Evolutionary conservation across 2,329 filamentous ascomycete species (phyloP).

Genomic region (Beauveria pseudobassiana): DNA sequence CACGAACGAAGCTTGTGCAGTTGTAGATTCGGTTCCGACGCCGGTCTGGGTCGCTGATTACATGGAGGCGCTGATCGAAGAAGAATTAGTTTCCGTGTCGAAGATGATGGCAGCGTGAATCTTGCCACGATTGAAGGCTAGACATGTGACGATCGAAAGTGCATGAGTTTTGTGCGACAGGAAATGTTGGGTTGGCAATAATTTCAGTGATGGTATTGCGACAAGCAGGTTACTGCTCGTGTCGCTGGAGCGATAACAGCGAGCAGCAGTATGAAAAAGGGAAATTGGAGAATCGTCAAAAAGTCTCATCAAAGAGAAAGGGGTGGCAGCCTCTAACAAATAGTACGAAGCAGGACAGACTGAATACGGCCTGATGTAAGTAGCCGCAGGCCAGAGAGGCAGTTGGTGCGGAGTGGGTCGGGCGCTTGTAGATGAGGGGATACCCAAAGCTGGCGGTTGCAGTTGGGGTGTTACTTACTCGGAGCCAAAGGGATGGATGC

Average conservation of each 20-base stretch:
- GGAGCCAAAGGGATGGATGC: background rate
- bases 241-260: background rate
- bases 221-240: background rate
- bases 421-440: constrained; percentile 13
- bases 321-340: background rate
- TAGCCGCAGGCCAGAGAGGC: constrained; percentile 4
- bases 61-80: constrained; percentile 7
- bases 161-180: constrained; percentile 1
- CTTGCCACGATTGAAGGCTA: background rate
- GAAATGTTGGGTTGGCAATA: background rate
- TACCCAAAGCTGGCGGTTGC: constrained; percentile 8
- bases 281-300: background rate
- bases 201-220: background rate
- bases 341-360: background rate
- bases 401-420: constrained; percentile 10
- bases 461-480: constrained; percentile 6
- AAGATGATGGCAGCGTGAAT: background rate
- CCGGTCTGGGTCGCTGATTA: constrained; percentile 2
- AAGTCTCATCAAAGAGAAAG: background rate
- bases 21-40: background rate
- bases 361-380: constrained; percentile 8
- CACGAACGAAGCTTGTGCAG: constrained; percentile 13
- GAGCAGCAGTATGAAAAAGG: background rate
- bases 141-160: background rate
- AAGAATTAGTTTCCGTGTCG: background rate